These are phyloP conservation scores for Prunus mongolica DNA, from an alignment of 306 rosid genomes.

Conservation along the genomic window DNA sequence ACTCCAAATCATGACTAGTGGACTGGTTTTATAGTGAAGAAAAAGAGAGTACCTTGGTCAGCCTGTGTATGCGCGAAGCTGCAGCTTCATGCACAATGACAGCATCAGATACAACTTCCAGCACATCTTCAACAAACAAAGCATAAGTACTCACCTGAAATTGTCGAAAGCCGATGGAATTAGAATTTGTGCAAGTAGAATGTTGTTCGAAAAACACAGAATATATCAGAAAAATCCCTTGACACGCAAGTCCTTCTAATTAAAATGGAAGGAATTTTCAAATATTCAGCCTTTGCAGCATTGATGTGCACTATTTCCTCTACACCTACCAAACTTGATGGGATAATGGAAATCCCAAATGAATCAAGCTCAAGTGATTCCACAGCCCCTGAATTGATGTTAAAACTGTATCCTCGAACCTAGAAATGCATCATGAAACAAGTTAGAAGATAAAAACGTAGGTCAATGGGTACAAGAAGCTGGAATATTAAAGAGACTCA, in stretches of 20 bases:
- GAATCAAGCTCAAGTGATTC: constrained; percentile 93
- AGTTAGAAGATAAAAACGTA: constrained; percentile 9
- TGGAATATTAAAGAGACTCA: constrained; percentile 23
- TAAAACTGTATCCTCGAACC: constrained; percentile 91
- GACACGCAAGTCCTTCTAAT: neutral
- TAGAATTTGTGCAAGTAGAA: constrained; percentile 3
- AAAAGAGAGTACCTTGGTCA: constrained; percentile 64
- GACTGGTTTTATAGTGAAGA: neutral
- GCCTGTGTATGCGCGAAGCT: constrained; percentile 79
- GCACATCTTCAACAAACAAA: constrained; percentile 78
- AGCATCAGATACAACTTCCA: constrained; percentile 78
- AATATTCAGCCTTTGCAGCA: neutral
- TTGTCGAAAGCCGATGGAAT: constrained; percentile 2
- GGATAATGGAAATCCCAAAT: constrained; percentile 81
- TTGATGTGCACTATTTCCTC: neutral
- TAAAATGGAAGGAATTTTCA: neutral
- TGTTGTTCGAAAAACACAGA: neutral
- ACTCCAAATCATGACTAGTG: constrained; percentile 4
- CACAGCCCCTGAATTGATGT: constrained; percentile 75
- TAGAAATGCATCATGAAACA: constrained; percentile 26
- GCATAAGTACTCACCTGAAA: constrained; percentile 90
- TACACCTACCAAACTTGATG: constrained; percentile 79
- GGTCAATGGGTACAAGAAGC: neutral
- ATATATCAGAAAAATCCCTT: neutral
- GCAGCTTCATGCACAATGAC: constrained; percentile 90